These are phyloP conservation scores for Podaxis sp. DNA, from an alignment of 768 basidiomycete species.

Conservation along the genomic window DNA sequence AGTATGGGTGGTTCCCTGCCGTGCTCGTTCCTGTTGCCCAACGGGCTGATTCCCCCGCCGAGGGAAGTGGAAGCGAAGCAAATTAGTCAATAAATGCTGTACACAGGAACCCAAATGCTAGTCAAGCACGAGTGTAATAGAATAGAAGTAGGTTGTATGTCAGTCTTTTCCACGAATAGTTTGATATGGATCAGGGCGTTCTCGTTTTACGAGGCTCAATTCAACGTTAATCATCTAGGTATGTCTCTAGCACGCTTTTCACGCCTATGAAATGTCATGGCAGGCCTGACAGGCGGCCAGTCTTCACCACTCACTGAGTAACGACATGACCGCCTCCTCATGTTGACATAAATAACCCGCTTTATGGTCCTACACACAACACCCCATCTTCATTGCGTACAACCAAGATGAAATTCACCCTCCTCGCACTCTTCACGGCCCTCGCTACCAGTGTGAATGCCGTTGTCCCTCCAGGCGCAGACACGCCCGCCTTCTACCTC, in stretches of 20 bases:
- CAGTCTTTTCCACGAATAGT: background rate
- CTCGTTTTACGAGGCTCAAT: background rate
- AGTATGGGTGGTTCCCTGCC: conserved; percentile 70
- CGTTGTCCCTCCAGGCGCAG: conserved; percentile 25
- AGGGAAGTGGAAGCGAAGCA: background rate
- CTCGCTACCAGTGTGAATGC: conserved; percentile 13
- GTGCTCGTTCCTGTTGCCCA: conserved; percentile 10
- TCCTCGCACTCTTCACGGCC: conserved; percentile 13
- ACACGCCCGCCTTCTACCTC: conserved; percentile 34
- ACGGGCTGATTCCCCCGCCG: background rate
- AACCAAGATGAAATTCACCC: conserved; percentile 12
- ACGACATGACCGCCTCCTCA: too few species aligned
- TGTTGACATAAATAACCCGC: background rate
- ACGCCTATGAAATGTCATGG: background rate
- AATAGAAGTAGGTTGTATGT: too few species aligned
- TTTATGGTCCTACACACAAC: background rate
- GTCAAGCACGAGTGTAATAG: too few species aligned
- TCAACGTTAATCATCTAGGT: conserved; percentile 1
- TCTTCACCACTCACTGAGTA: background rate
- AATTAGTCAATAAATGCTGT: background rate
- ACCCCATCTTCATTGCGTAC: background rate
- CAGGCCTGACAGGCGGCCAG: background rate
- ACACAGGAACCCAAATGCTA: too few species aligned
- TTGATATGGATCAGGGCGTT: background rate
- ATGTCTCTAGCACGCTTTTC: background rate